Evolutionary conservation across 805 yeast genomes (phyloP), one percentile per base, ranked within the genome.

Genomic region (Saturnispora saitoi): DNA sequence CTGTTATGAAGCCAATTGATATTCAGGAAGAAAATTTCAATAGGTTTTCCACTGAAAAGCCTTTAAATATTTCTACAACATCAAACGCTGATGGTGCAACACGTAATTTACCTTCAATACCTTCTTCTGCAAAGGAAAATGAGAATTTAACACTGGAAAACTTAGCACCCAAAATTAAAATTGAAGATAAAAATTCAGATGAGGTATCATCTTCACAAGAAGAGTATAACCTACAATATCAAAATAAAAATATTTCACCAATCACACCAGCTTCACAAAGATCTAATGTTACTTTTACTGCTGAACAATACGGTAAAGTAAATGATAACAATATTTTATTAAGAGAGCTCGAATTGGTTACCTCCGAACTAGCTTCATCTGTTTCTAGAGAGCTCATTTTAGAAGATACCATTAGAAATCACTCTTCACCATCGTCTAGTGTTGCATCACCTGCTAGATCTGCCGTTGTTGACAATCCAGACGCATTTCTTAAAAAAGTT

Each of bases 321-420:
- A 76, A 70, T 32, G 78, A 83, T 47, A 83, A 80, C 52, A 71
- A 71, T 44, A 75, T 73, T 24, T 62, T 85, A 36, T 69, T 83
- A 56, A 72, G 75, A 48, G 91, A 85, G 58, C 64, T 86, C 37
- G 83, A 81, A 51, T 58, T 83, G 22, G 81, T 86, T 1, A 81
- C 90, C 1, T 75, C 76, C 24, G 95, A 85, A 57, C 68, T 86
- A 44, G 90, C 89, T 0, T 77, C 77, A 22, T 80, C 90, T 0
- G 82, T 85, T 42, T 75, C 77, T 47, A 68, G 93, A 37, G 95
- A 86, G 60, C 68, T 83, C n/a, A 61, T 69, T 17, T 59, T 85
- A 41, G 89, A 82, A 56, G 55, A 43, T 32, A 42, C 40, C 8
- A 30, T 55, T n/a, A 30, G 47, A 11, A 52, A 43, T n/a, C 14